Evolutionary conservation across 768 basidiomycete species (phyloP).

Genomic region (Termitomyces sp.): DNA sequence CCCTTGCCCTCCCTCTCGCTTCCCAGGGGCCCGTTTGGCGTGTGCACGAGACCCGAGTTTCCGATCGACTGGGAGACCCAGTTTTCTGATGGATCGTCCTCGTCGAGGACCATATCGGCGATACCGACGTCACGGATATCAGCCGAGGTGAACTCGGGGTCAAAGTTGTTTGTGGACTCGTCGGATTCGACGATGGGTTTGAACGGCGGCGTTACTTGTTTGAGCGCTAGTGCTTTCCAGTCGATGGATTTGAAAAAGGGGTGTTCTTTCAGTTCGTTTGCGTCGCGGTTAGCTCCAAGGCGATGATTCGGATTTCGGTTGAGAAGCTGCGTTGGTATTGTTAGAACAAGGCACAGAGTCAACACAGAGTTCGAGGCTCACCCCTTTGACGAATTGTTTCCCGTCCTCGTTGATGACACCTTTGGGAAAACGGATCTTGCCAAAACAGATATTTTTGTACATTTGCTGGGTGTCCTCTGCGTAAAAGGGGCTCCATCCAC

Average conservation of each 20-base stretch:
- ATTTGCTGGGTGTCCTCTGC: conserved; percentile 99
- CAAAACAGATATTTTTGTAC: conserved; percentile 99
- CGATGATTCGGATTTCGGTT: conserved; percentile 99
- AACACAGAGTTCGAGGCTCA: conserved; percentile 48
- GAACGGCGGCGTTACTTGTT: conserved; percentile 95
- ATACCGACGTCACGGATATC: conserved; percentile 72
- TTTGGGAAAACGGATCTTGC: conserved; percentile 96
- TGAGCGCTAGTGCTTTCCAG: conserved; percentile 81
- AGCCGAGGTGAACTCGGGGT: conserved; percentile 95
- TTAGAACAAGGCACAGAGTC: not conserved
- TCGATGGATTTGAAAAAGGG: conserved; percentile 90
- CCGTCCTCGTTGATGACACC: conserved; percentile 97
- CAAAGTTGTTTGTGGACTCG: conserved; percentile 97
- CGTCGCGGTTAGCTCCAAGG: conserved; percentile 84
- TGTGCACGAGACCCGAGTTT: conserved; percentile 38
- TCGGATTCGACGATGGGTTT: conserved; percentile 97
- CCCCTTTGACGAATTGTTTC: conserved; percentile 98
- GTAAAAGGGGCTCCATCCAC: conserved; percentile 99
- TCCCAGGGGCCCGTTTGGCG: conserved; percentile 75
- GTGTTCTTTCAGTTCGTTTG: conserved; percentile 93
- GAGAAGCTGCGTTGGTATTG: conserved; percentile 56
- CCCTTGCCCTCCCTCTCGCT: conserved; percentile 35
- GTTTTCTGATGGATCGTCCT: conserved; percentile 66
- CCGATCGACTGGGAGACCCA: conserved; percentile 53
- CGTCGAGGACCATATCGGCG: conserved; percentile 45